Base-by-base conservation (phyloP, 129 eudicot genomes). In the Chrysanthemum lavandulifolium region DNA sequence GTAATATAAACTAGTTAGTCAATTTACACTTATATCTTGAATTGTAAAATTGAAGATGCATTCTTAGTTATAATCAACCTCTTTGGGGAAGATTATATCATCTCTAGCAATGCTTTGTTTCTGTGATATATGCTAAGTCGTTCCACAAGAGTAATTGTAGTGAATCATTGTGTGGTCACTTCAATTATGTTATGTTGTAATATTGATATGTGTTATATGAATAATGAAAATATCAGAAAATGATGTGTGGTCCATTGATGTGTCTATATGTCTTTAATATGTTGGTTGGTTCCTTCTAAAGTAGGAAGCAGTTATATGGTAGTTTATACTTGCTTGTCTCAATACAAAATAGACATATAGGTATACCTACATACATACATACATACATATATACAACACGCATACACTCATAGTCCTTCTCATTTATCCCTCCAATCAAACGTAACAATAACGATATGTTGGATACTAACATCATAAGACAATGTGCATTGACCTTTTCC, bases 271-370 rank as follows among this genome's bases (percentile, higher is more conserved):
- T 63, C 65, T 77, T 72, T 55, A 77, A 61, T 77, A 61, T 80
- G 84, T 63, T 77, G 67, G 83, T 87, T 80, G 79, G 85, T 82
- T 78, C 51, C 77, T 64, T 76, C 74, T 80, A 64, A 73, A 86
- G 72, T 68, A 62, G 66, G 74, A 73, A 59, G 76, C 83, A 63
- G 83, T 73, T 76, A 73, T 80, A 67, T 64, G 81, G 67, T 65
- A 78, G 82, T 79, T 78, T 64, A 59, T 76, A 74, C 83, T 77
- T 86, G 75, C 68, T 78, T 79, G 76, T 81, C 80, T 36, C 75
- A 76, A 68, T 77, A 13, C n/a, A 1, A 40, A 40, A 1, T 9
- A 16, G 11, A 16, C 21, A 57, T 9, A 18, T 1, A 57, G 11
- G 7, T 18, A 27, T 61, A 25, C 13, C 40, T 19, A 1, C n/a